Base-by-base conservation (phyloP, 2,329 filamentous ascomycete species). In the Aureobasidium vineae region DNA sequence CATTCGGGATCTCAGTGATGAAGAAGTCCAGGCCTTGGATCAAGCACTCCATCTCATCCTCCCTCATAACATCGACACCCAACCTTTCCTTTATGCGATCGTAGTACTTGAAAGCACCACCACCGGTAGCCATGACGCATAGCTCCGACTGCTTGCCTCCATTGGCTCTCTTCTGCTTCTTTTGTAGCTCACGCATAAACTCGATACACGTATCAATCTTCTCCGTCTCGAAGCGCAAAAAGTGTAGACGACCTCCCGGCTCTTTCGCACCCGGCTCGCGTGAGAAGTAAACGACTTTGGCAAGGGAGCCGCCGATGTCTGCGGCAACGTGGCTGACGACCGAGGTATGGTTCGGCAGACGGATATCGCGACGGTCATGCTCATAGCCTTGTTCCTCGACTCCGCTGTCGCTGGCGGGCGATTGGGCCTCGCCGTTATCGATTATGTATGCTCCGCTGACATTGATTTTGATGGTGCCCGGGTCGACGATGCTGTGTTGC, bases 31-130 rank as follows among this genome's bases (percentile, higher is more conserved):
- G 87, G 15, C 94, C 92, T 92, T 72, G 69, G 70, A 99, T 99
- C 67, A 99, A 81, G 75, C 95, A 99, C 77, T 97, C 92, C 95
- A 99, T 99, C 80, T 99, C 95, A 74, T 99, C 95, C 78, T 98
- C 95, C 50, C 92, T 84, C 73, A 93, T 82, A 23, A 99, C 92
- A 75, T 97, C 90, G 1, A 97, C 91, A 16, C 90, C 90, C 60
- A 99, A 81, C 5, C 89, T 87, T 69, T 94, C 86, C 74, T 88
- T 88, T 72, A 99, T 92, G 77, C 88, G 89, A 76, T 98, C 92
- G 77, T 98, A 97, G 79, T 91, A 99, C 77, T 98, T 97, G 83
- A 91, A 98, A 5, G 95, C 93, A 23, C 95, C 95, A 33, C 95
- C 95, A 6, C 95, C 95, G 0, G 95, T 99, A 2, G 95, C 95